A percentile compares a stretch with the other conserved stretches of the same genome.
Evolutionary conservation across 192 early-diverging fungal genomes (phyloP).

Genomic region (Coemansia sp.): DNA sequence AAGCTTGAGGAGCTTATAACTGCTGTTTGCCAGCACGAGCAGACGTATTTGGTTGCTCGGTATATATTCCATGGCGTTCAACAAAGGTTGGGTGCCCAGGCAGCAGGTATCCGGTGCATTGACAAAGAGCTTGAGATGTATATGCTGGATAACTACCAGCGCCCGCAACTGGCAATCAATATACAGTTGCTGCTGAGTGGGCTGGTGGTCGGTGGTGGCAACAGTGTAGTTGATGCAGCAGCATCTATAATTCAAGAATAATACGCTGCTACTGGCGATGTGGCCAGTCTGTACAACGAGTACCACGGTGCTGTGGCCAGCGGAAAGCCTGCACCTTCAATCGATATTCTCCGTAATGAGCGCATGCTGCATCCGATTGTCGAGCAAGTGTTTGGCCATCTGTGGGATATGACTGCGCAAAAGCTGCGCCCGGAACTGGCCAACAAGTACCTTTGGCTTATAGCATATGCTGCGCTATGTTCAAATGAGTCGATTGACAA

Average conservation of each 20-base stretch:
- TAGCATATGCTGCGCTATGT: slow-evolving; percentile 36
- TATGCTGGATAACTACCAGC: slow-evolving; percentile 39
- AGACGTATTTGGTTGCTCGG: slow-evolving; percentile 43
- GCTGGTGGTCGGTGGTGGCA: slow-evolving; percentile 27
- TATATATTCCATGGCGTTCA: slow-evolving; percentile 32
- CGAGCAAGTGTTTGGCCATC: slow-evolving; percentile 42
- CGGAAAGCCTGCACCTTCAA: slow-evolving; percentile 2
- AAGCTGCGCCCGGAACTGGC: slow-evolving; percentile 24
- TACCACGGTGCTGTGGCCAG: slow-evolving; percentile 20
- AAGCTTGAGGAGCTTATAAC: slow-evolving; percentile 58
- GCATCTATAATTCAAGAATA: slow-evolving; percentile 38
- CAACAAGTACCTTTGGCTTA: slow-evolving; percentile 44
- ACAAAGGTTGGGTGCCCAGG: slow-evolving; percentile 22
- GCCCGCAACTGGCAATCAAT: slow-evolving; percentile 41
- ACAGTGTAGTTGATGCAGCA: slow-evolving; percentile 33
- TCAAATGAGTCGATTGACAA: slow-evolving; percentile 7
- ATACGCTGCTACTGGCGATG: slow-evolving; percentile 44
- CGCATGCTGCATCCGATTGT: slow-evolving; percentile 39
- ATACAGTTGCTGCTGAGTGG: slow-evolving; percentile 40
- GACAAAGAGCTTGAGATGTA: slow-evolving; percentile 43
- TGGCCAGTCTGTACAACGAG: slow-evolving; percentile 31
- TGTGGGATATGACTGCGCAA: slow-evolving; percentile 23
- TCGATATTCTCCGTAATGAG: slow-evolving; percentile 26
- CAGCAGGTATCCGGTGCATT: slow-evolving; percentile 23
- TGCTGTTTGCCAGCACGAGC: slow-evolving; percentile 37